phyloP scores from a whole-genome alignment of 2,329 filamentous ascomycete species.

The Gnomoniopsis sp. region DNA sequence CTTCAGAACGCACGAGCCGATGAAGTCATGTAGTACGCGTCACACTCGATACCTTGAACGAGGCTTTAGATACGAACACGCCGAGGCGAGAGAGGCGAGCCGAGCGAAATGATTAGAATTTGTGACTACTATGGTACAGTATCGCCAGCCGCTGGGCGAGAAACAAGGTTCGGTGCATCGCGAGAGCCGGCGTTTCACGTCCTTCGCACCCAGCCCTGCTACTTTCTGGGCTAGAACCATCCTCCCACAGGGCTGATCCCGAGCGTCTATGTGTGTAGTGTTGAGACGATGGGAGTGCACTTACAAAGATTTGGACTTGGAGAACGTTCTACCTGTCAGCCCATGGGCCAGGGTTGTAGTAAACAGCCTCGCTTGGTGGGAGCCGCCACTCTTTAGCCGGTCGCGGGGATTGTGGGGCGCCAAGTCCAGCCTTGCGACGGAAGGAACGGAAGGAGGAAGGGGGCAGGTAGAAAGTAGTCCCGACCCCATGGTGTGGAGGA shows the following conservation, averaged over 20 bases:
- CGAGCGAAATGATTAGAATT: neutral
- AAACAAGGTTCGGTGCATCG: conserved; percentile 3
- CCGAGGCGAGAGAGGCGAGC: neutral
- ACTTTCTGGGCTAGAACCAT: neutral
- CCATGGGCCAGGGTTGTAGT: neutral
- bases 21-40: no score
- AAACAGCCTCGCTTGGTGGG: neutral
- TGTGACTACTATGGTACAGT: neutral
- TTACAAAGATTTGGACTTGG: neutral
- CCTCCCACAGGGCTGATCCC: conserved; percentile 6
- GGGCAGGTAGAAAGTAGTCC: conserved; percentile 1
- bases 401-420: neutral
- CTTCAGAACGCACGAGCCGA: no score
- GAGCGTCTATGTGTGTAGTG: neutral
- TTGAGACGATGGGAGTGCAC: neutral
- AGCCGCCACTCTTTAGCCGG: neutral
- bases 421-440: conserved; percentile 8
- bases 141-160: neutral
- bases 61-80: neutral
- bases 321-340: neutral
- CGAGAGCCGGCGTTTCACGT: neutral
- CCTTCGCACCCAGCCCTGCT: neutral
- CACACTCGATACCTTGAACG: no score
- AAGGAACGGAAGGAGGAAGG: neutral
- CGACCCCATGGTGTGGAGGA: neutral